Evolutionary conservation across 495 filamentous ascomycete genomes (phyloP).

Genomic region (Cetradonia linearis): DNA sequence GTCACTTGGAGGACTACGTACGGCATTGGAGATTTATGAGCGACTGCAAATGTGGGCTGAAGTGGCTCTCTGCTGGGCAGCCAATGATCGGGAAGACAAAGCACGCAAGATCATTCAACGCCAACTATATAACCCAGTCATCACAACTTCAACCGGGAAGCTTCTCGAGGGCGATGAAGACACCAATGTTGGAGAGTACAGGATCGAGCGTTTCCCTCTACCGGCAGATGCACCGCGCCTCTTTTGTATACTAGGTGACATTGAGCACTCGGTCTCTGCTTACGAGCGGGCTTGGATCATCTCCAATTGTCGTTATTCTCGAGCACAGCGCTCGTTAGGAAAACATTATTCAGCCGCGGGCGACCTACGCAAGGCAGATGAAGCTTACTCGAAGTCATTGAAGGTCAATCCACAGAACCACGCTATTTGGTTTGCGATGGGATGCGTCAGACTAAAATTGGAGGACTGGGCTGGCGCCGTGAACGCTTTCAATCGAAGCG

Average conservation of each 20-base stretch:
- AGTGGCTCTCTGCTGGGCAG: constrained; percentile 78
- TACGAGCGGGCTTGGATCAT: constrained; percentile 87
- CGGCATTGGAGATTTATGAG: constrained; percentile 93
- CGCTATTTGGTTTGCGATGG: constrained; percentile 77
- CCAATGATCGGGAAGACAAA: constrained; percentile 73
- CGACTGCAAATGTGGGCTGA: constrained; percentile 92
- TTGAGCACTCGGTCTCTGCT: constrained; percentile 54
- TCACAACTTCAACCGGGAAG: constrained; percentile 20
- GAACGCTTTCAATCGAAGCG: constrained; percentile 71
- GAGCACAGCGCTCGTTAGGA: constrained; percentile 80
- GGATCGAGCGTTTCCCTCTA: constrained; percentile 49
- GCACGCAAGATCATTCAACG: constrained; percentile 62
- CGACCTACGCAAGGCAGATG: constrained; percentile 57
- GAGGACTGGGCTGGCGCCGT: constrained; percentile 67
- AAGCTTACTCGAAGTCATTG: constrained; percentile 67
- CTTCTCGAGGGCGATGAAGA: constrained; percentile 39
- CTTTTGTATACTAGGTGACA: constrained; percentile 88
- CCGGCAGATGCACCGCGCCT: constrained; percentile 78
- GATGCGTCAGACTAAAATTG: constrained; percentile 74
- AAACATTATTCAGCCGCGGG: constrained; percentile 58
- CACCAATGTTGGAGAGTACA: constrained; percentile 32
- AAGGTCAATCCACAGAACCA: constrained; percentile 70
- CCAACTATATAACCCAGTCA: constrained; percentile 50
- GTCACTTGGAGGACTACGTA: constrained; percentile 70
- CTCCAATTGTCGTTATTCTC: constrained; percentile 66